These are phyloP conservation scores for Neofusicoccum ribis DNA, from an alignment of 2,329 filamentous ascomycete genomes.

Conservation along the genomic window DNA sequence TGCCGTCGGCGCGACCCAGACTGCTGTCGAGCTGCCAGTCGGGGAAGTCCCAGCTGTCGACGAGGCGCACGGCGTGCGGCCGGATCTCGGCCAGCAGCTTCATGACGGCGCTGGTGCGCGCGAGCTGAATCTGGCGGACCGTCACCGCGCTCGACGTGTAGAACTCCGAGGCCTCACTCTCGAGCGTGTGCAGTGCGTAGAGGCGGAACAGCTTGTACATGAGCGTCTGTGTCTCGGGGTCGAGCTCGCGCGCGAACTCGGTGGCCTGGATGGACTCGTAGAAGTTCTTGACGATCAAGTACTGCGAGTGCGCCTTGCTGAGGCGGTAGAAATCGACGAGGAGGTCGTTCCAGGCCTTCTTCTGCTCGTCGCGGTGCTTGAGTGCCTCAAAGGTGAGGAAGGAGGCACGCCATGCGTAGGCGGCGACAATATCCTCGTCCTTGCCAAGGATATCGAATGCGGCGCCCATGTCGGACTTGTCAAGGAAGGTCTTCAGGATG, in stretches of 20 bases:
- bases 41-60: conserved; percentile 74
- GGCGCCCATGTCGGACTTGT: conserved; percentile 67
- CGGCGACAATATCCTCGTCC: conserved; percentile 69
- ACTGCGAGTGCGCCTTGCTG: conserved; percentile 73
- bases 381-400: conserved; percentile 75
- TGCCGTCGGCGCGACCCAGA: conserved; percentile 69
- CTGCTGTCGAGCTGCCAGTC: conserved; percentile 76
- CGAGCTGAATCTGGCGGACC: conserved; percentile 70
- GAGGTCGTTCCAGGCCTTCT: conserved; percentile 75
- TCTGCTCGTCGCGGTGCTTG: conserved; percentile 72
- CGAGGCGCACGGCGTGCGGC: conserved; percentile 69
- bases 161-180: conserved; percentile 70
- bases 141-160: conserved; percentile 67
- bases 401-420: conserved; percentile 74
- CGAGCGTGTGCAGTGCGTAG: conserved; percentile 65
- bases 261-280: conserved; percentile 66
- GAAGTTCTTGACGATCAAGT: conserved; percentile 77
- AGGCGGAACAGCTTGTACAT: conserved; percentile 69
- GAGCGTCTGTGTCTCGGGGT: conserved; percentile 57
- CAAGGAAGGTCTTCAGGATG: conserved; percentile 65
- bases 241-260: conserved; percentile 54
- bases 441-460: conserved; percentile 73
- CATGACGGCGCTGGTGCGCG: conserved; percentile 67
- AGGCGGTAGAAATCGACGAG: conserved; percentile 78
- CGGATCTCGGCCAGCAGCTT: conserved; percentile 69